These are phyloP conservation scores for Nephelium lappaceum DNA, from an alignment of 345 rosid species.

Conservation along the genomic window DNA sequence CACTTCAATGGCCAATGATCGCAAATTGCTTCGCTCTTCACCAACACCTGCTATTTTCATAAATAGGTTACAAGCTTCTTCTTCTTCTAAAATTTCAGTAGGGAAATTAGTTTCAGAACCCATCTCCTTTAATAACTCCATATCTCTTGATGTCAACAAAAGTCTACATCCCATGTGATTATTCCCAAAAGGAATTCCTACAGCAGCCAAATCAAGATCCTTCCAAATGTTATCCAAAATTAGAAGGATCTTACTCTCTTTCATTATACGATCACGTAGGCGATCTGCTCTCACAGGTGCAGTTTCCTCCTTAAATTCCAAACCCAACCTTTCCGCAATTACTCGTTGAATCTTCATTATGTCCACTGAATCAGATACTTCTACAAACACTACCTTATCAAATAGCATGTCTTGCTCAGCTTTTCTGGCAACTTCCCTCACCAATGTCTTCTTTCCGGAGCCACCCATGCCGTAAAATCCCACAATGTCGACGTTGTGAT, in stretches of 20 bases:
- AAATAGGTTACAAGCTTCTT: too few species aligned
- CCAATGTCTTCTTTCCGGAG: too few species aligned
- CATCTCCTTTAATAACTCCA: background rate
- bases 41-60: too few species aligned
- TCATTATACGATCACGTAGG: background rate
- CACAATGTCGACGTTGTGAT: too few species aligned
- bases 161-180: background rate
- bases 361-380: background rate
- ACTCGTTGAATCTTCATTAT: background rate
- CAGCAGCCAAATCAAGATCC: background rate
- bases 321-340: background rate
- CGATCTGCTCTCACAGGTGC: background rate
- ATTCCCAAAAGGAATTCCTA: background rate
- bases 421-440: background rate
- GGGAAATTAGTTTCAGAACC: background rate
- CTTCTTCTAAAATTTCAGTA: background rate
- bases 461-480: too few species aligned
- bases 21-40: too few species aligned
- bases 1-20: too few species aligned
- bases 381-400: background rate
- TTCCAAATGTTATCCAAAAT: slow-evolving; percentile 3
- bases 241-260: background rate
- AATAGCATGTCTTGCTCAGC: background rate
- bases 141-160: background rate
- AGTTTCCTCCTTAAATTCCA: background rate